Conservation (phyloP, 495 filamentous ascomycete genomes). For the Tuber melanosporum region DNA sequence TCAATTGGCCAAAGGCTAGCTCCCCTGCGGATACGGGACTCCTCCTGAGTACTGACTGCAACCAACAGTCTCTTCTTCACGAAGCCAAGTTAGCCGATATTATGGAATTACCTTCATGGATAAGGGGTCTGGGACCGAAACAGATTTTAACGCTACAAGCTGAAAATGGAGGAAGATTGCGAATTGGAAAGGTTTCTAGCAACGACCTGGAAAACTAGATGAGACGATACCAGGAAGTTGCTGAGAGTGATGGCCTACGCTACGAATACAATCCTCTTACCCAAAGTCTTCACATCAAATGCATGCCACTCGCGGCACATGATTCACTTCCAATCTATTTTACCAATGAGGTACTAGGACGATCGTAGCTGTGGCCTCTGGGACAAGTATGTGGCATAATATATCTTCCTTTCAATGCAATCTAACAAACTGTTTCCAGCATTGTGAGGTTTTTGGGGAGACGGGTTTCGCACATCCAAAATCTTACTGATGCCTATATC, state of each 20-base stretch:
- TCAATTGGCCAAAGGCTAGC: no score
- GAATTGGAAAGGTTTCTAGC: neutral
- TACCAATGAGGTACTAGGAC: neutral
- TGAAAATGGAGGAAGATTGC: neutral
- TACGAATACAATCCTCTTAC: neutral
- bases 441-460: neutral
- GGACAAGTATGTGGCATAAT: neutral
- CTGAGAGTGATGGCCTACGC: neutral
- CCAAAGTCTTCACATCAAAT: neutral
- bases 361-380: neutral
- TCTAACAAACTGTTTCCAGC: neutral
- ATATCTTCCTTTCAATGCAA: neutral
- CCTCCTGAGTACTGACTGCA: no score
- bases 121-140: neutral
- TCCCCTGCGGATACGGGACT: accelerated
- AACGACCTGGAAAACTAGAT: accelerated
- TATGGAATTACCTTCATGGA: neutral
- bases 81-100: neutral
- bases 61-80: neutral
- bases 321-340: neutral
- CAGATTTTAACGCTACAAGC: neutral
- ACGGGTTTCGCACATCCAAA: neutral
- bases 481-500: neutral
- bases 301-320: neutral
- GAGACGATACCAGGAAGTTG: neutral